Evolutionary conservation across 768 basidiomycete species (phyloP).

Genomic region (Steccherinum ochraceum): DNA sequence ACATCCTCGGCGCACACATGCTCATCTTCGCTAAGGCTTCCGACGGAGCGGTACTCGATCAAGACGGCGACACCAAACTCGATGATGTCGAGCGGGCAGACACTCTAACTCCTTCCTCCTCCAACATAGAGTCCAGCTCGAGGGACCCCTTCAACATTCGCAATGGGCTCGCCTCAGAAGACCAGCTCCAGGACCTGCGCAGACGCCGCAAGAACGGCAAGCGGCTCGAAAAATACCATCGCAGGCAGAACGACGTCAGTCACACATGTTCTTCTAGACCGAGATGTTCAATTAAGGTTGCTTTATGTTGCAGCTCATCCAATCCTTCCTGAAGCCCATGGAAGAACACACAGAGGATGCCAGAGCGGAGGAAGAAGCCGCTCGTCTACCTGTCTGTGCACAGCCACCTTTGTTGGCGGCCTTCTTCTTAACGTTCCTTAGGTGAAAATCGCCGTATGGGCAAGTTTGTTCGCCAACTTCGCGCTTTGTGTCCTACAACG

Average conservation of each 20-base stretch:
- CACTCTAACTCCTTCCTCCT: neutral
- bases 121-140: too few species aligned
- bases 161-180: slow-evolving; percentile 52
- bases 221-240: slow-evolving; percentile 58
- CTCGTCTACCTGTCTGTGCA: slow-evolving; percentile 55
- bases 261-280: neutral
- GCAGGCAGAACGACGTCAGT: slow-evolving; percentile 66
- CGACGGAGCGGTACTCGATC: slow-evolving; percentile 40
- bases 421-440: slow-evolving; percentile 23
- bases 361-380: slow-evolving; percentile 55
- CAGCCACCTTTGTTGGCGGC: neutral
- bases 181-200: slow-evolving; percentile 58
- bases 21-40: slow-evolving; percentile 27
- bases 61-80: slow-evolving; percentile 31
- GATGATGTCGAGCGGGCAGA: slow-evolving; percentile 23
- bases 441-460: slow-evolving; percentile 86
- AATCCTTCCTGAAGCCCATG: slow-evolving; percentile 85
- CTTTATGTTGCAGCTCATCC: slow-evolving; percentile 56
- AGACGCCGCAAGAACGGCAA: slow-evolving; percentile 52
- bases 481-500: slow-evolving; percentile 66
- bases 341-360: slow-evolving; percentile 85
- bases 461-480: slow-evolving; percentile 76
- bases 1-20: slow-evolving; percentile 5
- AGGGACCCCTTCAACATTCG: slow-evolving; percentile 66
- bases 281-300: neutral